phyloP scores from a whole-genome alignment of 164 flowering plant species.

The Cinnamomum chago region DNA sequence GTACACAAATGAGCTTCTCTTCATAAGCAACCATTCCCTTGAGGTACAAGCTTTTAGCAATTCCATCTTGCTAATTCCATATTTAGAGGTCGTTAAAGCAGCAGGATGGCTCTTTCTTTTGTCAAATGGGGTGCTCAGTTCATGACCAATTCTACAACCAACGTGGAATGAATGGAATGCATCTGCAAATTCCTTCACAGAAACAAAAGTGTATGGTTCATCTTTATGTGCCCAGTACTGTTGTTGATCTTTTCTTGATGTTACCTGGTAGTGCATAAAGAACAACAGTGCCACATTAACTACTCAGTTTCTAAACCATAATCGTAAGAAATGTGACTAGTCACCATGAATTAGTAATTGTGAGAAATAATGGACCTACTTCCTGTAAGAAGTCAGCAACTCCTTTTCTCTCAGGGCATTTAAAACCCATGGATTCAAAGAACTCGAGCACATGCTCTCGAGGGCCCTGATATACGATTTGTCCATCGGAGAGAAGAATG shows the following conservation, averaged over 20 bases:
- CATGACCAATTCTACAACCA: conserved; percentile 36
- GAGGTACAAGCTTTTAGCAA: conserved; percentile 47
- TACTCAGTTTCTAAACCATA: no score
- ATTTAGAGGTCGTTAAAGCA: conserved; percentile 44
- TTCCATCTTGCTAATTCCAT: conserved; percentile 52
- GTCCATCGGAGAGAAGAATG: conserved; percentile 62
- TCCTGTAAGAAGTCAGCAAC: conserved; percentile 38
- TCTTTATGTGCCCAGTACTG: conserved; percentile 54
- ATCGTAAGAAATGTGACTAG: neutral
- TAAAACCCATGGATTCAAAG: conserved; percentile 43
- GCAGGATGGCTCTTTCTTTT: conserved; percentile 55
- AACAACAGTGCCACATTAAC: neutral
- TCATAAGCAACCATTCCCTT: conserved; percentile 60
- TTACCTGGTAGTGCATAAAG: conserved; percentile 34
- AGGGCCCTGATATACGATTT: conserved; percentile 70
- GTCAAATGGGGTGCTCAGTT: conserved; percentile 52
- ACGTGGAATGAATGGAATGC: conserved; percentile 54
- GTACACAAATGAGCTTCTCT: conserved; percentile 59
- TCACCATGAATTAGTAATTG: neutral
- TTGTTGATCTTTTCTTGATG: conserved; percentile 67
- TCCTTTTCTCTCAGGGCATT: conserved; percentile 35
- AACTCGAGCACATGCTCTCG: conserved; percentile 55
- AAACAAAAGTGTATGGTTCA: conserved; percentile 41
- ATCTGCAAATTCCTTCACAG: conserved; percentile 46
- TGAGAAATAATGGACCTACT: conserved; percentile 8